These are phyloP conservation scores for Talaromyces sp. DNA, from an alignment of 2,329 filamentous ascomycete species.

Conservation along the genomic window DNA sequence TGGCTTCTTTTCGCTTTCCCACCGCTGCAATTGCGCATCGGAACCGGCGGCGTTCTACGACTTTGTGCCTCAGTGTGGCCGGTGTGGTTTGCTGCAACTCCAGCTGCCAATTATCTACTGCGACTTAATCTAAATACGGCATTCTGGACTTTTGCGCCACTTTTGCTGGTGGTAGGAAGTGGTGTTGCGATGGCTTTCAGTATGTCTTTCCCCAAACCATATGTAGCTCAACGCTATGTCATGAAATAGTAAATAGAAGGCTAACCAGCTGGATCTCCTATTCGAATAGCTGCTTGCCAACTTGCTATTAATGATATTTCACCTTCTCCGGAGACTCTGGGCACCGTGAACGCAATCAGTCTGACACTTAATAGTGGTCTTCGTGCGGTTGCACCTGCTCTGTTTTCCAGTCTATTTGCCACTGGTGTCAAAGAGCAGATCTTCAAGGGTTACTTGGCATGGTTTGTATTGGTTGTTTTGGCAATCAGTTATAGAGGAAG, in stretches of 20 bases:
- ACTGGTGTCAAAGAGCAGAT: slow-evolving; percentile 62
- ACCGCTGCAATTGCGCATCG: slow-evolving; percentile 61
- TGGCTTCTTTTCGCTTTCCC: slow-evolving; percentile 74
- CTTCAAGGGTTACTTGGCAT: slow-evolving; percentile 64
- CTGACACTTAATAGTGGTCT: slow-evolving; percentile 62
- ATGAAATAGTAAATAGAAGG: neutral
- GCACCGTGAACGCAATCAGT: slow-evolving; percentile 68
- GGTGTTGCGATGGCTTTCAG: slow-evolving; percentile 69
- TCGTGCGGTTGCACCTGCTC: slow-evolving; percentile 64
- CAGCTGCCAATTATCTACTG: slow-evolving; percentile 59
- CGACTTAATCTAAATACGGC: slow-evolving; percentile 42
- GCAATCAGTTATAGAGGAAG: slow-evolving; percentile 36
- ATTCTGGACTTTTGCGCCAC: slow-evolving; percentile 59
- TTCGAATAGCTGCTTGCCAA: slow-evolving; percentile 58
- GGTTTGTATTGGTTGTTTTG: slow-evolving; percentile 55
- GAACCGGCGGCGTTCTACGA: slow-evolving; percentile 65
- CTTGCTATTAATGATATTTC: slow-evolving; percentile 72
- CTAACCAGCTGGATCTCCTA: neutral
- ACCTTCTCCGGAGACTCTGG: slow-evolving; percentile 63
- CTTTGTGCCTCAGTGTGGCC: slow-evolving; percentile 56
- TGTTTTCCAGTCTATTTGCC: slow-evolving; percentile 68
- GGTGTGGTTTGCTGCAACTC: slow-evolving; percentile 58
- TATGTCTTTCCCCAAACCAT: slow-evolving; percentile 26
- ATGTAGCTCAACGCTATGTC: neutral
- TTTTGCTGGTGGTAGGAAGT: slow-evolving; percentile 54